Evolutionary conservation across 495 filamentous ascomycete genomes (phyloP), one percentile per base, ranked within the genome.

Genomic region (Podospora conica): DNA sequence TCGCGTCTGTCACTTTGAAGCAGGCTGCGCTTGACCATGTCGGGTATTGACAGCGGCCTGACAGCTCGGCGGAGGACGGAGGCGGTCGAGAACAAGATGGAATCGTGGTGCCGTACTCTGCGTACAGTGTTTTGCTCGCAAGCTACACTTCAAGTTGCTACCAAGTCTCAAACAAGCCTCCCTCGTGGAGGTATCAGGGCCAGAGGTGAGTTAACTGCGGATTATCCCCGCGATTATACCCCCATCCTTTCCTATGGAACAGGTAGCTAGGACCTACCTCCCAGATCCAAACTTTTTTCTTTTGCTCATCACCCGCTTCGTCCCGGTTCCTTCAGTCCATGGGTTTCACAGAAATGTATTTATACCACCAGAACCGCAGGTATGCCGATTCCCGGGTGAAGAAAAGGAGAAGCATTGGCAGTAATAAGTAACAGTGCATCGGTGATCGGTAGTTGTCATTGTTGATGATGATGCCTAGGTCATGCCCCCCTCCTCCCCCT

Each of bases 401-500:
- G 7, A 48, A 48, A 48, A 48, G 15, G 40, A 48, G 40, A n/a
- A 48, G 12, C 31, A 15, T 3, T 9, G 29, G 12, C 29, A 33
- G 29, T 33, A 11, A 33, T n/a, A n/a, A n/a, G n/a, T n/a, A n/a
- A n/a, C n/a, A n/a, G n/a, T n/a, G n/a, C n/a, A n/a, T n/a, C n/a
- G n/a, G 31, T 33, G 31, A 33, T 12, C n/a, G n/a, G n/a, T n/a
- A 12, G 31, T n/a, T 48, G 18, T 8, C 40, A 48, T 15, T 40
- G 33, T 15, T 15, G 33, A 48, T 33, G 25, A 24, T 61, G 67
- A 55, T 59, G 59, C 60, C 57, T n/a, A n/a, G n/a, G n/a, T 33
- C 61, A 60, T 56, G 21, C 67, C 65, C 65, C 60, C 56, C 24
- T 53, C 48, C 56, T 3, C 24, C 55, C 66, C 40, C 53, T 55